A percentile compares a stretch with the other conserved stretches of the same genome.
Evolutionary conservation across 495 filamentous ascomycete species (phyloP).

Genomic region (Glutinoglossum americanum): DNA sequence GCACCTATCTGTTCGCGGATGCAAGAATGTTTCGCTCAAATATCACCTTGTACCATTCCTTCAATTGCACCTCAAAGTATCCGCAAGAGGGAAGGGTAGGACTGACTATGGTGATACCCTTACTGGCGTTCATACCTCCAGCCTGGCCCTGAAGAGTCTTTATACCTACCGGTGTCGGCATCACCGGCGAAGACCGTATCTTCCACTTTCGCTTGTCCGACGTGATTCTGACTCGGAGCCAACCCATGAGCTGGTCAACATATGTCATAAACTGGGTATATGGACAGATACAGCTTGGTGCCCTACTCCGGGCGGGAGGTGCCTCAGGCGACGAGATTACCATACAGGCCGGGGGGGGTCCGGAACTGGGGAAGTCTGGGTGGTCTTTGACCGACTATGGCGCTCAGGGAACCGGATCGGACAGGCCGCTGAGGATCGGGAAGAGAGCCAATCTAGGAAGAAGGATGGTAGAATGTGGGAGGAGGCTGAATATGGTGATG

Average conservation of each 20-base stretch:
- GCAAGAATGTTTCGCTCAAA: constrained; percentile 44
- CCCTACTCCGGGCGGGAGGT: constrained; percentile 35
- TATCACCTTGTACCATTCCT: constrained; percentile 41
- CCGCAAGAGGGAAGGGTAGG: neutral
- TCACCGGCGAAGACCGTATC: constrained; percentile 35
- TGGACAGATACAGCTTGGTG: constrained; percentile 47
- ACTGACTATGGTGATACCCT: constrained; percentile 4
- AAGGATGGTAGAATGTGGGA: constrained; percentile 35
- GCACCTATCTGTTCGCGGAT: constrained; percentile 38
- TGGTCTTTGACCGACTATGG: constrained; percentile 42
- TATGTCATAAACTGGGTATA: constrained; percentile 36
- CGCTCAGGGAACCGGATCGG: constrained; percentile 37
- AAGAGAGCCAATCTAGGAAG: neutral
- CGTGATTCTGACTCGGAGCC: constrained; percentile 40
- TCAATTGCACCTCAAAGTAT: neutral
- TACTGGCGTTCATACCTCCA: neutral
- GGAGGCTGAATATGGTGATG: constrained; percentile 29
- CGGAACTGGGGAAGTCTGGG: constrained; percentile 34
- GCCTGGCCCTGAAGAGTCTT: constrained; percentile 33
- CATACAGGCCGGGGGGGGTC: constrained; percentile 29
- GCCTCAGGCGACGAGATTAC: constrained; percentile 35
- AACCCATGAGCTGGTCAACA: constrained; percentile 38
- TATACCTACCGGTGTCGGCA: constrained; percentile 41
- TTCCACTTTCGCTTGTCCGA: constrained; percentile 30
- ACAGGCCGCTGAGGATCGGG: constrained; percentile 10